Conservation (phyloP, 2,329 filamentous ascomycete species). For the Herpotrichia juniperi region DNA sequence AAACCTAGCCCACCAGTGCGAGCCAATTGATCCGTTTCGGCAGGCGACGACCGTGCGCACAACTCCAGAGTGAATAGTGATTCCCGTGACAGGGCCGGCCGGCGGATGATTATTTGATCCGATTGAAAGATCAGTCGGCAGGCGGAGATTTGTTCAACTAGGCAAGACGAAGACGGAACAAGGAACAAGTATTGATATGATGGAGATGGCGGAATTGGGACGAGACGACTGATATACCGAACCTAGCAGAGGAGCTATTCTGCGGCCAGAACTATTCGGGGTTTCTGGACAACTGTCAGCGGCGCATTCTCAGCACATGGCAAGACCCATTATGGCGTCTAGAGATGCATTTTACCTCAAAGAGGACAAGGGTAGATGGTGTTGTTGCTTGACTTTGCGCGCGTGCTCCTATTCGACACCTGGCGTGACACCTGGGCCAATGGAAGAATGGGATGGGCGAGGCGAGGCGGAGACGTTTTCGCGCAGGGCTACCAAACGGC, state of each 20-base stretch:
- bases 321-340: constrained; percentile 23
- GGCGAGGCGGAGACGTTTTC: constrained; percentile 37
- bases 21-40: constrained; percentile 41
- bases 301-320: constrained; percentile 11
- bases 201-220: constrained; percentile 8
- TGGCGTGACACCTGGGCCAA: constrained; percentile 34
- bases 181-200: constrained; percentile 20
- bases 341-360: constrained; percentile 36
- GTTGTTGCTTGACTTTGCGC: constrained; percentile 28
- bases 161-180: constrained; percentile 25
- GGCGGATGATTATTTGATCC: constrained; percentile 25
- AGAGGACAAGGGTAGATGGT: constrained; percentile 36
- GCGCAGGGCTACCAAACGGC: constrained; percentile 42
- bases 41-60: constrained; percentile 31
- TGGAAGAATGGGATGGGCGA: constrained; percentile 34
- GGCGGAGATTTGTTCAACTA: constrained; percentile 39
- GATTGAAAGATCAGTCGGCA: constrained; percentile 22
- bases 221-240: constrained; percentile 30
- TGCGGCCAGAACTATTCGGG: constrained; percentile 21
- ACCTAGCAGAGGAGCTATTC: constrained; percentile 14
- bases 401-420: constrained; percentile 41
- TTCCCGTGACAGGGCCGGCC: constrained; percentile 36
- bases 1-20: constrained; percentile 28
- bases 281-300: constrained; percentile 36
- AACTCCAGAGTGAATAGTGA: constrained; percentile 36